Percentiles rank a stretch among this genome's conserved stretches.
Evolutionary conservation across 176 grass and related monocot species (phyloP).

Genomic region (Aegilops tauschii): DNA sequence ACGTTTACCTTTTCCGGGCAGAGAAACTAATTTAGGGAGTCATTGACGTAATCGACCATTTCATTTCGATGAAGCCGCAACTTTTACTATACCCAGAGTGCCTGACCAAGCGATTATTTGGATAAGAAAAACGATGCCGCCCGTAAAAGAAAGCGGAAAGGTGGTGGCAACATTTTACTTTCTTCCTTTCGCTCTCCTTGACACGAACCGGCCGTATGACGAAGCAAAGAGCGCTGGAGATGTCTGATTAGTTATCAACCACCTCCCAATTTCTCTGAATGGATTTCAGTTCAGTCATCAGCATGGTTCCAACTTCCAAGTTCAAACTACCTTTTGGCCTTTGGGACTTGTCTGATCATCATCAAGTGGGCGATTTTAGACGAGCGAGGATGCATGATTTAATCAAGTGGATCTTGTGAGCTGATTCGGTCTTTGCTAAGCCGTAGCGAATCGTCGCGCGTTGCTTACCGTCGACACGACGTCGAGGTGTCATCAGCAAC

Average conservation of each 20-base stretch:
- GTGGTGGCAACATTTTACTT: not conserved
- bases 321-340: constrained; percentile 1
- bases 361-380: constrained; percentile 14
- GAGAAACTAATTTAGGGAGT: not conserved
- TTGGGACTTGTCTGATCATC: not conserved
- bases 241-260: not conserved
- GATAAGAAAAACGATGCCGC: too few species aligned
- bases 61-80: not conserved
- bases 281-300: constrained; percentile 12
- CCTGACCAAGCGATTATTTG: too few species aligned
- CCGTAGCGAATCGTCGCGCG: not conserved
- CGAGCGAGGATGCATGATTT: not conserved
- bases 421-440: constrained; percentile 19
- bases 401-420: not conserved
- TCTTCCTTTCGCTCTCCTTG: not conserved
- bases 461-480: not conserved
- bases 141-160: too few species aligned
- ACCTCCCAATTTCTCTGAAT: not conserved
- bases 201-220: not conserved
- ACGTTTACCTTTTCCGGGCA: not conserved
- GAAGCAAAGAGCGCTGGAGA: constrained; percentile 14
- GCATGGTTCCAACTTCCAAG: not conserved
- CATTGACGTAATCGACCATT: not conserved
- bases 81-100: too few species aligned
- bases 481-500: not conserved